Evolutionary conservation across 805 yeast genomes (phyloP), one percentile per base, ranked within the genome.

Genomic region (Ogataea thermomethanolica): DNA sequence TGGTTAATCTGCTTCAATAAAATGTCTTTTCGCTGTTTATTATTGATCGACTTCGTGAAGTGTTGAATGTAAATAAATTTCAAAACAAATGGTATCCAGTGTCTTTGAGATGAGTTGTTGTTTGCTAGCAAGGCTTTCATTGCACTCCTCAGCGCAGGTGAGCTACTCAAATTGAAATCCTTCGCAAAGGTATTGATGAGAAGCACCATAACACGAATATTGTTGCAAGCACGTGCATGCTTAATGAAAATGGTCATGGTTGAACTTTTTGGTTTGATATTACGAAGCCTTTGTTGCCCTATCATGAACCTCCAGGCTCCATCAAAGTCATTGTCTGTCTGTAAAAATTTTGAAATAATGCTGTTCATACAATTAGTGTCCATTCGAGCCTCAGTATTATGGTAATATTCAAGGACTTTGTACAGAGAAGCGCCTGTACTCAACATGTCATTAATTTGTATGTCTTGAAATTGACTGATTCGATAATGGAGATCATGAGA

Each of bases 241-340:
- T 52, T 55, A 11, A 54, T 26, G 11, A 53, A 50, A 5, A 57
- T 25, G 3, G 58, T 53, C 25, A 50, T 10, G 11, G 59, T 57
- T 6, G 58, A 48, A 35, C 41, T 31, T 21, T 43, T 38, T 3
- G 56, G 53, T 6, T 27, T 30, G 9, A 44, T 13, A 4, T 39
- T 34, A 20, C 34, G 29, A 8, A 7, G 5, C 7, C 29, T n/a
- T 3, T 25, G 14, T 25, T 47, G 44, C 7, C 17, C 20, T 3
- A 9, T 28, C 51, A 55, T 45, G 26, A 55, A 50, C 2, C 30
- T 25, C 61, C 59, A 55, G 3, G 55, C 55, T 2, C 32, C 40
- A 2, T 13, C 24, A 8, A 54, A 46, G 7, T 48, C 41, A 8
- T 41, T 27, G 3, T 35, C 39, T 4, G 29, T 7, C 6, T 30